Evolutionary conservation across 148 eudicot genomes (phyloP), one percentile per base, ranked within the genome.

Genomic region (Arctostaphylos glauca): DNA sequence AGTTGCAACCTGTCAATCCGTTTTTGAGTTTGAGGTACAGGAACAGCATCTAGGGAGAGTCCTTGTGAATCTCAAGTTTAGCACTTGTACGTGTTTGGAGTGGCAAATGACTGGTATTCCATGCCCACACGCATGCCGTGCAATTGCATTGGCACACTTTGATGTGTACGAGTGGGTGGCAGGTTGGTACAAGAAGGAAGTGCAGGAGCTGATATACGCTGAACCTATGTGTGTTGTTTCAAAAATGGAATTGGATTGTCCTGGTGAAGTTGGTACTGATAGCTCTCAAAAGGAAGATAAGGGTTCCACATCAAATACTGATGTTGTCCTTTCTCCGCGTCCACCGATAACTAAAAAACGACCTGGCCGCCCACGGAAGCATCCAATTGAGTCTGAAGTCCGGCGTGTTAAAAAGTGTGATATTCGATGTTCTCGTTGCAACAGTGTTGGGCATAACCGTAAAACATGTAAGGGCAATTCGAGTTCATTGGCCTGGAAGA

Each of bases 101-200:
- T 76, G 79, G 79, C 79, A 76, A 52, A 76, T 76, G 79, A 76
- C 79, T 50, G 79, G 79, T 54, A 77, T 77, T 25, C 64, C 64
- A 8, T 77, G 80, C 19, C 80, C 46, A 18, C 80, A 77, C 16
- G 64, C 80, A 25, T 77, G 48, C 23, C 15, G 80, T 53, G 80
- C 80, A 77, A 54, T 54, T 54, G 66, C 80, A 1, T 9, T 77
- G 43, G 80, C 80, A 14, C 58, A 77, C 19, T 18, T 77, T 31
- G 80, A 77, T 55, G 66, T 19, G 19, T 38, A 77, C 5, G 48
- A 77, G 48, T 25, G 62, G 43, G 80, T 77, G 64, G 80, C 80
- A 13, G 48, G 25, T 38, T 77, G 64, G 80, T 77, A 77, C 64
- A 77, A 77, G 48, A 77, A 77, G 64, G 79, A 52, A 16, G 47